Evolutionary conservation across 2,329 filamentous ascomycete species (phyloP).

Genomic region (Colletotrichum ledebouriae): DNA sequence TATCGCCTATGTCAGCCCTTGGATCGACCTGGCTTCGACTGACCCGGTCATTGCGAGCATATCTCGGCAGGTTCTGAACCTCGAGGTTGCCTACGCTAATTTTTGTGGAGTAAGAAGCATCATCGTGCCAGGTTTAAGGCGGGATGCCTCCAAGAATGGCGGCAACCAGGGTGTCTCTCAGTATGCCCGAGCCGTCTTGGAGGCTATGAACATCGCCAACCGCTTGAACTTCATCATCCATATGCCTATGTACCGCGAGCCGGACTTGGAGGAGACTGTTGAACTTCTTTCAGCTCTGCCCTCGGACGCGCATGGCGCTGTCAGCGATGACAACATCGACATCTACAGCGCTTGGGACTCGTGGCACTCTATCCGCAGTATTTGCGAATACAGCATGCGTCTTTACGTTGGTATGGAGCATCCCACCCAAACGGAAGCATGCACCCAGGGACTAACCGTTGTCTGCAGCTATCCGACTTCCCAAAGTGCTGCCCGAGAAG

Average conservation of each 20-base stretch:
- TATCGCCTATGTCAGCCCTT: slow-evolving; percentile 85
- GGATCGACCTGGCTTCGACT: slow-evolving; percentile 89
- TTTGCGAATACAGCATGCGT: slow-evolving; percentile 87
- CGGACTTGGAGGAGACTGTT: slow-evolving; percentile 66
- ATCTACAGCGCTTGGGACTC: slow-evolving; percentile 90
- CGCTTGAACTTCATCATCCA: slow-evolving; percentile 86
- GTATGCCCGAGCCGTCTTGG: slow-evolving; percentile 87
- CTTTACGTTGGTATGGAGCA: slow-evolving; percentile 84
- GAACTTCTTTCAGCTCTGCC: slow-evolving; percentile 65
- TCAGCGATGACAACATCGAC: slow-evolving; percentile 66
- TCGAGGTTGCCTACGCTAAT: slow-evolving; percentile 94
- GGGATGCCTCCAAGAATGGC: slow-evolving; percentile 67
- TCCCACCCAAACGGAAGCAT: not conserved
- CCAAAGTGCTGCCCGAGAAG: slow-evolving; percentile 69
- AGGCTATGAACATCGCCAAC: slow-evolving; percentile 79
- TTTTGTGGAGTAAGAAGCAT: slow-evolving; percentile 93
- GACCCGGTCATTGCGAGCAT: slow-evolving; percentile 88
- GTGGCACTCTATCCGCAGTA: slow-evolving; percentile 88
- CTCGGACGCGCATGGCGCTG: slow-evolving; percentile 49
- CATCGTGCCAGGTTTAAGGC: slow-evolving; percentile 82
- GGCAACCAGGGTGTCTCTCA: slow-evolving; percentile 71
- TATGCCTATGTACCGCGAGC: slow-evolving; percentile 85
- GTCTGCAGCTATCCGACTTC: slow-evolving; percentile 66
- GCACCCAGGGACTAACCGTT: slow-evolving; percentile 1
- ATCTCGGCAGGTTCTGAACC: slow-evolving; percentile 88